Base-by-base conservation (phyloP, 164 flowering plant genomes). In the Amborella trichopoda region DNA sequence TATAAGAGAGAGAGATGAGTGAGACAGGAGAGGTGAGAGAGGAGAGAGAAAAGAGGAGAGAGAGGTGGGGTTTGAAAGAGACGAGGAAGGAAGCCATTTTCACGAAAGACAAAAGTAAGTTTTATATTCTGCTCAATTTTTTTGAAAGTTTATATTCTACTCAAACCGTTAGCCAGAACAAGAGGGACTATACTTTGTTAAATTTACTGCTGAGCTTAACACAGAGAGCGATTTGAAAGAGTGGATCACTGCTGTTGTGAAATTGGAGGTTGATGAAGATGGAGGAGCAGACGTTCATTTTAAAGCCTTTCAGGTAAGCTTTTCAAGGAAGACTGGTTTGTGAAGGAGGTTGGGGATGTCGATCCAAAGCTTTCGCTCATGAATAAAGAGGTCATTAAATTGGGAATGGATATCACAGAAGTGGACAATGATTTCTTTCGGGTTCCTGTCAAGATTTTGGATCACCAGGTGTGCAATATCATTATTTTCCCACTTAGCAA, bases 191-290 rank as follows among this genome's bases (percentile, higher is more conserved):
- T 43, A 85, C 95, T 0, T 23, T 90, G 77, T 81, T 91, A 17
- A 74, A 63, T 44, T 40, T 57, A 49, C 97, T 2, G 84, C 63
- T 3, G 84, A 79, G 66, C 58, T 79, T 33, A 95, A 90, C 14
- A 79, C 73, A 0, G 86, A 83, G 71, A 74, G 91, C 30, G 94
- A 63, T 34, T 38, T 90, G 57, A 76, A 79, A 76, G 95, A 90
- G 76, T 90, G 97, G 95, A 89, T 90, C 23, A 90, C 97, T 0
- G 94, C 88, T 0, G 45, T 85, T 34, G 97, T 86, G 61, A 85
- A 90, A 62, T 43, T 90, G 48, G 77, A 78, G 70, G 95, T 83
- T 50, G 76, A 72, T 58, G 97, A 83, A 63, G 95, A 90, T 54
- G 97, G 91, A 0, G 82, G 58, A 5, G 81, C 94, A 0, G 96